Evolutionary conservation across 2,329 filamentous ascomycete species (phyloP), one percentile per base, ranked within the genome.

Genomic region (Fusarium nisikadoi): DNA sequence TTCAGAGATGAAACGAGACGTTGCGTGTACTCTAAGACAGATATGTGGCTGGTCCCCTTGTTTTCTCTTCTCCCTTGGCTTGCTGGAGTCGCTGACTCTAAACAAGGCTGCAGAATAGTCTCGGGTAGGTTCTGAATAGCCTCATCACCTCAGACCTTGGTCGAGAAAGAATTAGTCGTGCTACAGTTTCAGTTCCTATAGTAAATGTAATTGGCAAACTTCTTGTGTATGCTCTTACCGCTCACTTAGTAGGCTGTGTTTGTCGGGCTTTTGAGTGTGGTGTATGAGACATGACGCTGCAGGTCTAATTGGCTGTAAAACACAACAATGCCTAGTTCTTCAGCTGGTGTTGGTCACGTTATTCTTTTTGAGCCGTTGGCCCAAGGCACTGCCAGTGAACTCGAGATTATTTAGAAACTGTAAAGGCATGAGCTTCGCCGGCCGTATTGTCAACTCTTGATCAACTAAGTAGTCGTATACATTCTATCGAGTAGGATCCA

Each of bases 1-100:
- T 9, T 17, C 5, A 23, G 1, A 31, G 3, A 23, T 23, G 13
- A 49, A n/a, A 2, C 0, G 2, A 9, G 2, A 0, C 2, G 6
- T 23, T 6, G 3, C 0, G 10, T 31, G 27, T 31, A 31, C 4
- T 3, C 7, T 14, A 3, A 23, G 7, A 13, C 20, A 17, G 1
- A 49, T 23, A 0, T 3, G 20, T 52, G 6, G 33, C 6, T 12
- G 23, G 5, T 5, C 38, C 23, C 13, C 2, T 52, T 2, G 6
- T 9, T 5, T n/a, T 11, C 16, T 3, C 25, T 11, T 17, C 2
- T 7, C 10, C 10, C 12, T 9, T 20, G 12, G 13, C 19, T 3
- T 38, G 17, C 6, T 11, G 2, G 20, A 13, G 13, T 11, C 19
- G 7, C 23, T 35, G 17, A 17, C 27, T 42, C 4, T 0, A 19